These are phyloP conservation scores for Fusarium denticulatum DNA, from an alignment of 2,329 filamentous ascomycete species.

Conservation along the genomic window DNA sequence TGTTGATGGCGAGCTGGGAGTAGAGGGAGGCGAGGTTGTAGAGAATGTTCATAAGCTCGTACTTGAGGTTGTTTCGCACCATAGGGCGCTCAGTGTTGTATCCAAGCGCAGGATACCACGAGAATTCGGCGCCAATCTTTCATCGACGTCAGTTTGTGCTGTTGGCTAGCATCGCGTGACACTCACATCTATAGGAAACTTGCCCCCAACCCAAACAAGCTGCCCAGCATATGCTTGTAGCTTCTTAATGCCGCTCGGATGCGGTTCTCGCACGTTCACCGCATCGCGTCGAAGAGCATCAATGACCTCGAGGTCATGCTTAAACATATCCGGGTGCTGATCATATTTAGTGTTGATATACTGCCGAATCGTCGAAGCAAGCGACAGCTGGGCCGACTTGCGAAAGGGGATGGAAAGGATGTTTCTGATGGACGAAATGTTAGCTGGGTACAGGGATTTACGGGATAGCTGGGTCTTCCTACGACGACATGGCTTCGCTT, in stretches of 20 bases:
- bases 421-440: slow-evolving; percentile 53
- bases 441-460: background rate
- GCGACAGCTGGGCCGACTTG: slow-evolving; percentile 79
- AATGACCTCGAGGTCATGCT: slow-evolving; percentile 83
- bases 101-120: slow-evolving; percentile 93
- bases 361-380: slow-evolving; percentile 85
- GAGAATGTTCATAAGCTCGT: slow-evolving; percentile 91
- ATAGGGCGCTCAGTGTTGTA: slow-evolving; percentile 84
- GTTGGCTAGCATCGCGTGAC: background rate
- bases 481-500: slow-evolving; percentile 44
- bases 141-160: background rate
- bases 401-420: slow-evolving; percentile 88
- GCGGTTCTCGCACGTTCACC: slow-evolving; percentile 88
- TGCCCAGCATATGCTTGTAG: slow-evolving; percentile 93
- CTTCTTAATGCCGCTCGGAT: slow-evolving; percentile 85
- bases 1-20: slow-evolving; percentile 86
- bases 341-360: slow-evolving; percentile 99
- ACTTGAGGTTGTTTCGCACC: slow-evolving; percentile 72
- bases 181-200: slow-evolving; percentile 91
- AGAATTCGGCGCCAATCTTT: slow-evolving; percentile 94
- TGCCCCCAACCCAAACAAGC: slow-evolving; percentile 90
- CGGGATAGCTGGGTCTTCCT: background rate
- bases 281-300: slow-evolving; percentile 85
- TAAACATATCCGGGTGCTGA: slow-evolving; percentile 97
- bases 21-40: slow-evolving; percentile 95